These are phyloP conservation scores for Hymenochaete sp. DNA, from an alignment of 1,284 basidiomycete genomes.

Conservation along the genomic window DNA sequence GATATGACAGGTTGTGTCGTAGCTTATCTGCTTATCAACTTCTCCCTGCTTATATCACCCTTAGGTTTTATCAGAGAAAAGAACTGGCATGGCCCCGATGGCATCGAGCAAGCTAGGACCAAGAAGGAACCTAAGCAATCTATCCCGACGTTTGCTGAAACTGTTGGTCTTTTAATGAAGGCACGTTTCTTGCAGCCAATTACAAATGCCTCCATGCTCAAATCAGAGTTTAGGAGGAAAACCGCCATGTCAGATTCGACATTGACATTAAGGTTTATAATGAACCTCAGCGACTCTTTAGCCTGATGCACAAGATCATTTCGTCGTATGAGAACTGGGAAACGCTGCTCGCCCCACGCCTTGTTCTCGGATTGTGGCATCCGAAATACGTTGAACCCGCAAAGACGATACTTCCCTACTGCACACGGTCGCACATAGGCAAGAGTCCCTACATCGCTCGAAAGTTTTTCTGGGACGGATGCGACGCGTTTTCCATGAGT, in stretches of 20 bases:
- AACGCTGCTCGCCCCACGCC: conserved; percentile 76
- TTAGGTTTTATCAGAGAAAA: conserved; percentile 61
- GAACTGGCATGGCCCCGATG: conserved; percentile 63
- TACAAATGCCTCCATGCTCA: conserved; percentile 6
- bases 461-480: conserved; percentile 86
- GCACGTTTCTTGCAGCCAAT: conserved; percentile 31
- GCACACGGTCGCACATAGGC: conserved; percentile 83
- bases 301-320: conserved; percentile 74
- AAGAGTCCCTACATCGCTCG: conserved; percentile 59
- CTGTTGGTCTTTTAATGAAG: conserved; percentile 73
- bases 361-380: conserved; percentile 89
- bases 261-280: conserved; percentile 94
- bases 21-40: conserved; percentile 19
- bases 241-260: conserved; percentile 80
- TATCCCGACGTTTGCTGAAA: conserved; percentile 84
- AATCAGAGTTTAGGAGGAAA: conserved; percentile 55
- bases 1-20: conserved; percentile 46
- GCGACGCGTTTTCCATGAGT: conserved; percentile 82
- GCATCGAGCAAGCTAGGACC: conserved; percentile 81
- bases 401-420: conserved; percentile 68
- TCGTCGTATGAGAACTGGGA: conserved; percentile 69
- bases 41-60: conserved; percentile 3
- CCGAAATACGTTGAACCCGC: conserved; percentile 82
- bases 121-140: conserved; percentile 73
- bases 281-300: conserved; percentile 81